phyloP scores from a whole-genome alignment of 305 asterid genomes.

The Plantago coronopus region DNA sequence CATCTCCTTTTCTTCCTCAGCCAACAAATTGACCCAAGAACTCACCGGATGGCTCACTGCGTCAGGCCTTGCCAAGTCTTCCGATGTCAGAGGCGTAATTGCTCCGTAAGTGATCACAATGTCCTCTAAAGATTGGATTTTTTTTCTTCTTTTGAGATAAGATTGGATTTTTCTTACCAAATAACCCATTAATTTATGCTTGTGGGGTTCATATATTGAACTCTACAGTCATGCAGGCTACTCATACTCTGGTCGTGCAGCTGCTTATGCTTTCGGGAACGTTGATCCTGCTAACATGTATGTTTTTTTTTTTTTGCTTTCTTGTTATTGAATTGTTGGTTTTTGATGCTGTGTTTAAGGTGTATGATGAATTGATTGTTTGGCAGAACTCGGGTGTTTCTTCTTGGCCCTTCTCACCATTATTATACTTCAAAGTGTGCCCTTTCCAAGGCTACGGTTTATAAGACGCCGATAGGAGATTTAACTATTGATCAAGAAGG shows the following conservation, averaged over 20 bases:
- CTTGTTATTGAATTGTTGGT: background rate
- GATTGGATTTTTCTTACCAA: conserved; percentile 19
- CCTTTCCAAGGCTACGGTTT: conserved; percentile 78
- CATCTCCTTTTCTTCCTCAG: conserved; percentile 28
- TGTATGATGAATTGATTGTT: conserved; percentile 14
- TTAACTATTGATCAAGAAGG: conserved; percentile 91
- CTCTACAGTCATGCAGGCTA: conserved; percentile 94
- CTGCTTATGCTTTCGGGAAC: conserved; percentile 96
- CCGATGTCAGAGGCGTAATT: conserved; percentile 91
- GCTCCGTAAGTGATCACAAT: conserved; percentile 74
- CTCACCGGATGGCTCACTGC: conserved; percentile 86
- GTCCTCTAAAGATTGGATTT: conserved; percentile 10
- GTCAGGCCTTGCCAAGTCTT: conserved; percentile 58
- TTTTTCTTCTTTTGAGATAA: too few species aligned
- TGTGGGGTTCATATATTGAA: conserved; percentile 9
- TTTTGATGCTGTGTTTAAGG: background rate
- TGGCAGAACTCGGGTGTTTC: conserved; percentile 85
- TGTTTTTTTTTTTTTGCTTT: conserved; percentile 10
- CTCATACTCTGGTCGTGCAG: conserved; percentile 96
- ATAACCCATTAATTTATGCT: conserved; percentile 16
- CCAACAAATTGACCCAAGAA: conserved; percentile 60
- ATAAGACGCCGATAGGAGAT: conserved; percentile 96
- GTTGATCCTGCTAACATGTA: conserved; percentile 83
- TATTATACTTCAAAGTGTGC: conserved; percentile 86
- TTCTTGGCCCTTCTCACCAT: conserved; percentile 98